Evolutionary conservation across 306 rosid genomes (phyloP), one percentile per base, ranked within the genome.

Genomic region (Prunus davidiana): DNA sequence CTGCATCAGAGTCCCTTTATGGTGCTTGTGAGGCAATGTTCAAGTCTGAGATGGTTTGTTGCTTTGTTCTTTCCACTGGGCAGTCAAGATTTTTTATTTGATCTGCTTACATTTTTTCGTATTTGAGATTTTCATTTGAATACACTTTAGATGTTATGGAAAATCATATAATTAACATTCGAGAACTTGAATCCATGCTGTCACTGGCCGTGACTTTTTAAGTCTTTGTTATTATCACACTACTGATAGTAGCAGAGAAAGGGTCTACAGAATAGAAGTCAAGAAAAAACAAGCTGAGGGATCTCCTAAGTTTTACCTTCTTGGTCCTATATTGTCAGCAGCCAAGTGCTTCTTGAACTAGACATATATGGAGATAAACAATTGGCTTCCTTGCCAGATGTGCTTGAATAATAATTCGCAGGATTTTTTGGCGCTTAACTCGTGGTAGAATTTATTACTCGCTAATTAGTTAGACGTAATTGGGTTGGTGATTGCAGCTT

Each of bases 21-120:
- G 99, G 99, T 88, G 98, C 98, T 87, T 96, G 98, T 73, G 98
- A 96, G 80, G 81, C 99, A 0, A 92, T 92, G 99, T 96, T 89
- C 82, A 96, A 87, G 85, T 93, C 97, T 72, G 94, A 96, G 86
- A 87, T 96, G 99, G 99, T 96, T 72, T 8, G 92, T 90, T 51
- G 30, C 68, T 0, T 47, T 75, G 24, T 65, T 69, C 78, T 78
- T 49, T 75, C 15, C 20, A 32, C 38, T 9, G 65, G 32, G 9
- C 16, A 18, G 51, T 69, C 43, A 30, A 72, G 52, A 72, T 20
- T 16, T 18, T 16, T 65, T 57, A 27, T 34, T 41, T 20, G 69
- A 12, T 62, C 6, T 12, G 16, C 30, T 3, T 49, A 6, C 20
- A 3, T 24, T 2, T 62, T 3, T 18, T 8, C 16, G 13, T 15